Conservation (phyloP, 208 protist genomes). For the Wallacemonas collosoma region DNA sequence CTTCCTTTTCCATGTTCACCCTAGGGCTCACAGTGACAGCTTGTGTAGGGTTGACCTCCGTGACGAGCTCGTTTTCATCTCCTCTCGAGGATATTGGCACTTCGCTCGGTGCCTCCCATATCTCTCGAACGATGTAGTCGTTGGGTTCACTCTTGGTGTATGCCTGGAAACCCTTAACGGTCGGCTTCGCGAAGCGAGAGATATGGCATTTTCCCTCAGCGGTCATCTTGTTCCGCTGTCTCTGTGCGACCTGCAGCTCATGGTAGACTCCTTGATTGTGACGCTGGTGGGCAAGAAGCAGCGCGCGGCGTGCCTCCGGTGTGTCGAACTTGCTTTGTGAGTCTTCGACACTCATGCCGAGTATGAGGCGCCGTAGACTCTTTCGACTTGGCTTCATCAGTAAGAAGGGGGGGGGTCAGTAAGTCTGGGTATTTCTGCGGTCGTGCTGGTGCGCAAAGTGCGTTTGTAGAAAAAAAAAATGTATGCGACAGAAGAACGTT, state of each 20-base stretch:
- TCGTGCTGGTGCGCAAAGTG: neutral
- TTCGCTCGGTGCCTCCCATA: conserved; percentile 39
- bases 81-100: neutral
- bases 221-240: conserved; percentile 61
- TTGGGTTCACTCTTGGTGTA: conserved; percentile 70
- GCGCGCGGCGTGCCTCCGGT: conserved; percentile 60
- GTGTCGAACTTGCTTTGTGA: conserved; percentile 87
- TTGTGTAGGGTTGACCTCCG: neutral
- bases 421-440: conserved; percentile 9
- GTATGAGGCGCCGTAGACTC: conserved; percentile 59
- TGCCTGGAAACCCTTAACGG: conserved; percentile 75
- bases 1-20: conserved; percentile 37
- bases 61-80: neutral
- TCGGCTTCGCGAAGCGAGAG: conserved; percentile 79
- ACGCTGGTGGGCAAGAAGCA: conserved; percentile 78
- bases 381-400: conserved; percentile 38
- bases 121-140: conserved; percentile 77
- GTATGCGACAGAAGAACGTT: neutral
- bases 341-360: conserved; percentile 89
- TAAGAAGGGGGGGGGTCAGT: neutral
- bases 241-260: conserved; percentile 78
- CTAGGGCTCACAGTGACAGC: conserved; percentile 25
- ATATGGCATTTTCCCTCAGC: conserved; percentile 77
- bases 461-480: no score
- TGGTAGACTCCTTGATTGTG: conserved; percentile 84